A percentile compares a stretch with the other conserved stretches of the same genome.
These are phyloP conservation scores for Colletotrichum sidae DNA, from an alignment of 2,329 filamentous ascomycete species.

Conservation along the genomic window DNA sequence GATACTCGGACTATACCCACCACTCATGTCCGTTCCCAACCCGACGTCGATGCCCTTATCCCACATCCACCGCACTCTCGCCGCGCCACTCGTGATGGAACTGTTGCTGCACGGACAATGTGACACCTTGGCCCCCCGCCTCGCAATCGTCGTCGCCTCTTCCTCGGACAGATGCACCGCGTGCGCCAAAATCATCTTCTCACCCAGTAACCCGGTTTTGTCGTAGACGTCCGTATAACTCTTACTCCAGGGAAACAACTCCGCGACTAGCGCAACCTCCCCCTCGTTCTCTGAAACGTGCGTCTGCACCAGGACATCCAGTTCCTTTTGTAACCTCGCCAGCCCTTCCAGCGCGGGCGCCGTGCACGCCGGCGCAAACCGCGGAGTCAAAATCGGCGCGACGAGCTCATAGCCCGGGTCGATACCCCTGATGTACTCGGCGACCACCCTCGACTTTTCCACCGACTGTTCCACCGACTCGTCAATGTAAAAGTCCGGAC, in stretches of 20 bases:
- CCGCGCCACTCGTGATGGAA: conserved; percentile 82
- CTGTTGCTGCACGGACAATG: conserved; percentile 93
- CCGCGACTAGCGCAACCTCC: conserved; percentile 78
- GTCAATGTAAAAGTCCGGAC: conserved; percentile 85
- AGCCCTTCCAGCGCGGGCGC: conserved; percentile 70
- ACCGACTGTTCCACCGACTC: conserved; percentile 69
- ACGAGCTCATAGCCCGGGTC: conserved; percentile 76
- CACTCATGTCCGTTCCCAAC: conserved; percentile 90
- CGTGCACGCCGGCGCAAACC: conserved; percentile 75
- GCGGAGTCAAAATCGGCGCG: conserved; percentile 82
- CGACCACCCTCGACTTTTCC: conserved; percentile 65
- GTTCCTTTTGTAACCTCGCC: conserved; percentile 72
- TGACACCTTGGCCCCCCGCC: conserved; percentile 73
- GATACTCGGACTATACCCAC: conserved; percentile 85
- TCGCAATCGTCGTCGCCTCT: conserved; percentile 74
- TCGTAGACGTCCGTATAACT: conserved; percentile 88
- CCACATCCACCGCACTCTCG: conserved; percentile 79
- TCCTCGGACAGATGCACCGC: conserved; percentile 78
- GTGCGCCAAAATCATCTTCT: conserved; percentile 85
- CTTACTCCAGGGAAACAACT: conserved; percentile 73
- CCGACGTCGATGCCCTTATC: conserved; percentile 82
- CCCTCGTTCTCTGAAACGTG: conserved; percentile 86
- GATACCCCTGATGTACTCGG: conserved; percentile 73
- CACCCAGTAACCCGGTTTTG: conserved; percentile 72
- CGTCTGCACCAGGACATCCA: conserved; percentile 81